Conservation (phyloP, 768 basidiomycete genomes). For the Chiua virens region DNA sequence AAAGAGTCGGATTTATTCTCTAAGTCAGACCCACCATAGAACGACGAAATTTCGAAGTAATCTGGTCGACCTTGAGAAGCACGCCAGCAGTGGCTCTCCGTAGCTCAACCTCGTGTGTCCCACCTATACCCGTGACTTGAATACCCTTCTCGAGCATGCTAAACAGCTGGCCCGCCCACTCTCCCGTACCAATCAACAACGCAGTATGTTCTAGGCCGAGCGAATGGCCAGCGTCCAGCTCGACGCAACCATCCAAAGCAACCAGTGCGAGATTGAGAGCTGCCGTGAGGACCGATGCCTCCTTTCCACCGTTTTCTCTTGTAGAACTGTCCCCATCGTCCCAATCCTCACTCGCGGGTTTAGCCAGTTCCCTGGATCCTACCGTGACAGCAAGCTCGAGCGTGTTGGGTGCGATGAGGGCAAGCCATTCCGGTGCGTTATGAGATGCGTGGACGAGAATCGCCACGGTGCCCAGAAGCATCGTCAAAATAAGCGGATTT, state of each 20-base stretch:
- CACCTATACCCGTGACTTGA: slow-evolving; percentile 61
- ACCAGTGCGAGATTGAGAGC: slow-evolving; percentile 79
- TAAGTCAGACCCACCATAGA: slow-evolving; percentile 52
- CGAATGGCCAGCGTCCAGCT: slow-evolving; percentile 74
- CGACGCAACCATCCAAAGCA: slow-evolving; percentile 70
- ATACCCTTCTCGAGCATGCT: slow-evolving; percentile 62
- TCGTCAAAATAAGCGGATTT: slow-evolving; percentile 71
- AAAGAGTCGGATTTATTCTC: not conserved
- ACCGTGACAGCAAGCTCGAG: slow-evolving; percentile 82
- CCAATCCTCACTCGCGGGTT: slow-evolving; percentile 34
- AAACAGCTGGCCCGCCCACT: slow-evolving; percentile 80
- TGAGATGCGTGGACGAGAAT: slow-evolving; percentile 82
- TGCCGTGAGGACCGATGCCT: slow-evolving; percentile 71
- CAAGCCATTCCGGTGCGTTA: slow-evolving; percentile 78
- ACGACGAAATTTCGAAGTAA: slow-evolving; percentile 65
- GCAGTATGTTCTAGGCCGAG: slow-evolving; percentile 75
- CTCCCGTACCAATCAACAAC: slow-evolving; percentile 66
- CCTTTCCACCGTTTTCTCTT: slow-evolving; percentile 40
- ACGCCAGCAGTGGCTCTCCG: slow-evolving; percentile 77
- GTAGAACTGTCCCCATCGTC: slow-evolving; percentile 31
- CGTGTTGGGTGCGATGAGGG: slow-evolving; percentile 76
- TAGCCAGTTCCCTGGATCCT: slow-evolving; percentile 64
- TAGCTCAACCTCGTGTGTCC: slow-evolving; percentile 59
- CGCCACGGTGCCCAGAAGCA: slow-evolving; percentile 72
- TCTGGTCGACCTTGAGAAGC: slow-evolving; percentile 74